These are phyloP conservation scores for Paramecium caudatum DNA, from an alignment of 73 alveolate genomes.

Conservation along the genomic window DNA sequence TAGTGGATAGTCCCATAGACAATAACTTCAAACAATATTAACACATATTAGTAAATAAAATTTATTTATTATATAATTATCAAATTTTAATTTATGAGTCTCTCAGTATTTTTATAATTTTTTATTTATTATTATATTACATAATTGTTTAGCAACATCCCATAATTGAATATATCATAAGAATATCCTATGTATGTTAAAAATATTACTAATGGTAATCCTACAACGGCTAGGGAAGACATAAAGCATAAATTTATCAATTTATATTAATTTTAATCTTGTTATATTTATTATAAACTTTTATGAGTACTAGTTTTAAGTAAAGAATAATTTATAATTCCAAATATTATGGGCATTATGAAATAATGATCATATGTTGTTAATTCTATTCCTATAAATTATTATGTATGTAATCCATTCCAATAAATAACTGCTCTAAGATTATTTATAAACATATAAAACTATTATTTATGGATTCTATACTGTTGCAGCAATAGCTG, in stretches of 20 bases:
- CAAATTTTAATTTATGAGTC: neutral
- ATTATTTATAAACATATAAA: neutral
- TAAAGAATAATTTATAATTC: constrained; percentile 10
- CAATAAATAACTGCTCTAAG: constrained; percentile 46
- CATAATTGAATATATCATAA: constrained; percentile 19
- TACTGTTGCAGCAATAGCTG: constrained; percentile 30
- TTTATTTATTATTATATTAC: neutral
- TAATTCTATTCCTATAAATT: neutral
- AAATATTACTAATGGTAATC: constrained; percentile 24
- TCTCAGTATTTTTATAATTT: neutral
- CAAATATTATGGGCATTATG: neutral
- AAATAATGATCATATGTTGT: constrained; percentile 39
- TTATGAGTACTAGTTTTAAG: neutral
- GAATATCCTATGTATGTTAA: neutral
- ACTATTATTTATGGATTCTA: neutral
- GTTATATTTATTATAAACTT: neutral
- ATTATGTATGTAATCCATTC: constrained; percentile 12
- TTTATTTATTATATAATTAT: constrained; percentile 4
- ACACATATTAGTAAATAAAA: constrained; percentile 8
- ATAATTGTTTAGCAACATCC: neutral
- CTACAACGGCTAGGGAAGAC: constrained; percentile 41
- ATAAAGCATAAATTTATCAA: constrained; percentile 42
- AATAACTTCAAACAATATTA: neutral
- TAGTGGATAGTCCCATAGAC: constrained; percentile 27
- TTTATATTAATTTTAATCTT: neutral